Evolutionary conservation across 306 rosid species (phyloP).

Genomic region (Lithocarpus polystachyus): DNA sequence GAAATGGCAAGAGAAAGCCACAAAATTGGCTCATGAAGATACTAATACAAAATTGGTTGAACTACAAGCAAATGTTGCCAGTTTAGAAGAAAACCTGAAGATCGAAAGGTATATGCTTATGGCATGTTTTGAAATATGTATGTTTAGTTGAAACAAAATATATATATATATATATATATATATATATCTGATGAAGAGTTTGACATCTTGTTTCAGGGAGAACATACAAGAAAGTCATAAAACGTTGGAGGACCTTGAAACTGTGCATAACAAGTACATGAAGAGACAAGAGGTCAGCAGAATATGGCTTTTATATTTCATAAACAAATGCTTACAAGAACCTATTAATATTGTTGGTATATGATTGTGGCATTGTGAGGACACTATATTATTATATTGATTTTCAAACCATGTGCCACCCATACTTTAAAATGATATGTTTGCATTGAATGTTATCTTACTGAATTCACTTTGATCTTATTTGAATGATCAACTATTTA

Average conservation of each 20-base stretch:
- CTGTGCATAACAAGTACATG: constrained; percentile 53
- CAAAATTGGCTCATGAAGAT: constrained; percentile 79
- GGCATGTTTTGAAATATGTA: not conserved
- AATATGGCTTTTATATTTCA: constrained; percentile 15
- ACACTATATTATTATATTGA: not conserved
- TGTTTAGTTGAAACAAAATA: not conserved
- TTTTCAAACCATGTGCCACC: not conserved
- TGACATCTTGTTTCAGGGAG: constrained; percentile 49
- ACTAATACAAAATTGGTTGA: constrained; percentile 50
- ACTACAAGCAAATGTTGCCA: constrained; percentile 44
- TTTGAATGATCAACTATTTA: not conserved
- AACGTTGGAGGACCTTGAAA: constrained; percentile 76
- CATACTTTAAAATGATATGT: not conserved
- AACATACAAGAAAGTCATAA: constrained; percentile 65
- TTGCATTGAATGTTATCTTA: not conserved
- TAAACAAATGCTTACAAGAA: not conserved
- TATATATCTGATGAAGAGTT: constrained; percentile 19
- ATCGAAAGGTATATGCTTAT: constrained; percentile 55
- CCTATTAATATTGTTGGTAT: not conserved
- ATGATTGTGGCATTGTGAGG: not conserved
- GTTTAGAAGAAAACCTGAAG: constrained; percentile 70
- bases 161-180: constrained; percentile 4
- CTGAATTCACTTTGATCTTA: not conserved
- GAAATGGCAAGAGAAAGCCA: constrained; percentile 94
- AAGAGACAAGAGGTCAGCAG: constrained; percentile 78